Percentiles rank a stretch among this genome's conserved stretches.
Evolutionary conservation across 176 grass and related monocot genomes (phyloP).

Genomic region (Oryza rufipogon): DNA sequence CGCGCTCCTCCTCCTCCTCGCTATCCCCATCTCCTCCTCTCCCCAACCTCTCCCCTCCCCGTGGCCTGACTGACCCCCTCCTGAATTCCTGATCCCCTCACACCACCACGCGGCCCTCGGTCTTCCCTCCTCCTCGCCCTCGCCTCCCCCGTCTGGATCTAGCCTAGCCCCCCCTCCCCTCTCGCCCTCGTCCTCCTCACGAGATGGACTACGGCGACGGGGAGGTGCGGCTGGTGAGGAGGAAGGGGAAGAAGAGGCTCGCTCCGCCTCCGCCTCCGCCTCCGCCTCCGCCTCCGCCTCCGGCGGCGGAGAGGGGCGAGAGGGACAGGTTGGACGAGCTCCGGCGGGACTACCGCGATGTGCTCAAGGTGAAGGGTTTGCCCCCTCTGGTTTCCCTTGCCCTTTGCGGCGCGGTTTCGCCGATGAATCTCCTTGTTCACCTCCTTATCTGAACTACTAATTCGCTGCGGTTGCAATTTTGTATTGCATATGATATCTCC

Average conservation of each 20-base stretch:
- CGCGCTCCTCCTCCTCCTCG: no score
- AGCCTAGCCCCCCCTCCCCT: not conserved
- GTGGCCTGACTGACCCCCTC: not conserved
- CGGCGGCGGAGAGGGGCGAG: not conserved
- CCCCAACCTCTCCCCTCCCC: constrained; percentile 11
- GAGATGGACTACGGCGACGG: constrained; percentile 22
- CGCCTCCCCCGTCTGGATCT: constrained; percentile 33
- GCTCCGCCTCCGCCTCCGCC: constrained; percentile 11
- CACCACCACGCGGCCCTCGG: constrained; percentile 30
- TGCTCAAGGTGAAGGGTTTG: constrained; percentile 45
- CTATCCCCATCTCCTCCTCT: no score
- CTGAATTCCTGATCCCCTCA: not conserved
- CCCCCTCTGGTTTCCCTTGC: not conserved
- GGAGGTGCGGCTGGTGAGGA: constrained; percentile 45
- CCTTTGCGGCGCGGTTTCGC: not conserved
- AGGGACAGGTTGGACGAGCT: constrained; percentile 42
- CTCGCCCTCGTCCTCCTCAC: constrained; percentile 12
- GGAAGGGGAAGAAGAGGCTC: constrained; percentile 41
- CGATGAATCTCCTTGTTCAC: no score
- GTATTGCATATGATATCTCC: no score
- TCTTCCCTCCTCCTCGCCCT: not conserved
- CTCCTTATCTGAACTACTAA: not conserved
- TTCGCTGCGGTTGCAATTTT: no score
- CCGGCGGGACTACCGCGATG: constrained; percentile 56
- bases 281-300: not conserved